A percentile compares a stretch with the other conserved stretches of the same genome.
Conservation (phyloP, 2,329 filamentous ascomycete species). For the Botryosphaeria dothidea region DNA sequence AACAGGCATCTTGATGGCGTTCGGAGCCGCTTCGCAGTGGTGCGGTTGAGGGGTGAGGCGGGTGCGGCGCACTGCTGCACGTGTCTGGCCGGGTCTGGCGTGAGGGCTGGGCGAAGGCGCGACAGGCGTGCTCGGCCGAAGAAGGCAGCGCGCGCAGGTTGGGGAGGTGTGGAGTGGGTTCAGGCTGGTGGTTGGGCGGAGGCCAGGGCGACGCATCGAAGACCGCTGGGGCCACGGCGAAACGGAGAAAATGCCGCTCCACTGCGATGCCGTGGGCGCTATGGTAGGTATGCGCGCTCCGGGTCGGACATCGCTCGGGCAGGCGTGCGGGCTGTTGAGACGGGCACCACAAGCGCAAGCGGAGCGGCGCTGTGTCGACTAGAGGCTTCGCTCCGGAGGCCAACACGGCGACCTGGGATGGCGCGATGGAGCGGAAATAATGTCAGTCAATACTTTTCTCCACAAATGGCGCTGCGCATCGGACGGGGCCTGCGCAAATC, state of each 20-base stretch:
- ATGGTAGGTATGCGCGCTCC: not conserved
- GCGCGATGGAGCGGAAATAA: conserved; percentile 18
- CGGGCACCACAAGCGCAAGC: too few species aligned
- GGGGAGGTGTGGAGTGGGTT: conserved; percentile 11
- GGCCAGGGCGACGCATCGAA: conserved; percentile 6
- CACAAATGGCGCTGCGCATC: conserved; percentile 13
- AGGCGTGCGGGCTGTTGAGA: not conserved
- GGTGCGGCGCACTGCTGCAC: not conserved
- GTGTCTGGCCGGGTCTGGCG: conserved; percentile 11
- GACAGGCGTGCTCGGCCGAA: not conserved
- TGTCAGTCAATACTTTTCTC: conserved; percentile 14
- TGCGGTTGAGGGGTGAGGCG: not conserved
- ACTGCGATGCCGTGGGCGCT: not conserved
- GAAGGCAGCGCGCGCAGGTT: not conserved
- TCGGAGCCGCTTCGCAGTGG: not conserved
- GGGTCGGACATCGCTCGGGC: conserved; percentile 14
- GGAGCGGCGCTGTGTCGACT: not conserved
- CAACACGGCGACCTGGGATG: not conserved
- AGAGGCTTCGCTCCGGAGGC: conserved; percentile 14
- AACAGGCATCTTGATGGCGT: not conserved
- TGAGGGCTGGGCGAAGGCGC: not conserved
- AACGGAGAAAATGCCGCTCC: conserved; percentile 15
- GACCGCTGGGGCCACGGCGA: not conserved
- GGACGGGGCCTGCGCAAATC: conserved; percentile 4
- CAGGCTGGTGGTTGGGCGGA: not conserved